A percentile compares a stretch with the other conserved stretches of the same genome.
Evolutionary conservation across 495 filamentous ascomycete species (phyloP).

Genomic region (Penicillium paxilli): DNA sequence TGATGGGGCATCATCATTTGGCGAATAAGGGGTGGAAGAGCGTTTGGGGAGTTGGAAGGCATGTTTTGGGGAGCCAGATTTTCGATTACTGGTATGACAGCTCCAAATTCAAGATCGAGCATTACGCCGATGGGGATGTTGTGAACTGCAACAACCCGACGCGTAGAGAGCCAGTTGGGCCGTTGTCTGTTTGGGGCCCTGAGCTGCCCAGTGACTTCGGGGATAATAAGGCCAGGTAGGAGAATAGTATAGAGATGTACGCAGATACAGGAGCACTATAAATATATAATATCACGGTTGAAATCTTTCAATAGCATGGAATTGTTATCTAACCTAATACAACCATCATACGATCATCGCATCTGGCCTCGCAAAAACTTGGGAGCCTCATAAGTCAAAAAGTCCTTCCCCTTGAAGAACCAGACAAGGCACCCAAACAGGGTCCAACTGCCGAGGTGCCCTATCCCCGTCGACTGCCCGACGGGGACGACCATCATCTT

Average conservation of each 20-base stretch:
- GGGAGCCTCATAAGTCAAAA: conserved; percentile 10
- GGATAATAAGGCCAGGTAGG: background rate
- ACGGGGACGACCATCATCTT: conserved; percentile 13
- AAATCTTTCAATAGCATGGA: no score
- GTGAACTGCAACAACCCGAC: conserved; percentile 7
- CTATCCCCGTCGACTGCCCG: conserved; percentile 6
- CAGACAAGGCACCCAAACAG: conserved; percentile 6
- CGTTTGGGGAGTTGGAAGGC: conserved; percentile 70
- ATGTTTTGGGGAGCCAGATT: conserved; percentile 69
- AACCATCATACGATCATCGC: background rate
- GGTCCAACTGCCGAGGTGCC: conserved; percentile 7
- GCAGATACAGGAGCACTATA: background rate
- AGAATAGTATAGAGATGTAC: no score
- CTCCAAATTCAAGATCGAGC: conserved; percentile 3
- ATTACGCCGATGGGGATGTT: conserved; percentile 18
- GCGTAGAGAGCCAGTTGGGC: background rate
- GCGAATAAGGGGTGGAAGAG: conserved; percentile 58
- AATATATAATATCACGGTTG: background rate
- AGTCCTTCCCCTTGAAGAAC: conserved; percentile 12
- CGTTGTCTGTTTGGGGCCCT: conserved; percentile 11
- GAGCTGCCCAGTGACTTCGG: conserved; percentile 4
- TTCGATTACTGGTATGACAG: conserved; percentile 69
- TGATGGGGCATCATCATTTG: conserved; percentile 68
- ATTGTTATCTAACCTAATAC: background rate
- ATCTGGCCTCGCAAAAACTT: conserved; percentile 5